These are phyloP conservation scores for Taphrina populina DNA, from an alignment of 1,139 yeast species.

Conservation along the genomic window DNA sequence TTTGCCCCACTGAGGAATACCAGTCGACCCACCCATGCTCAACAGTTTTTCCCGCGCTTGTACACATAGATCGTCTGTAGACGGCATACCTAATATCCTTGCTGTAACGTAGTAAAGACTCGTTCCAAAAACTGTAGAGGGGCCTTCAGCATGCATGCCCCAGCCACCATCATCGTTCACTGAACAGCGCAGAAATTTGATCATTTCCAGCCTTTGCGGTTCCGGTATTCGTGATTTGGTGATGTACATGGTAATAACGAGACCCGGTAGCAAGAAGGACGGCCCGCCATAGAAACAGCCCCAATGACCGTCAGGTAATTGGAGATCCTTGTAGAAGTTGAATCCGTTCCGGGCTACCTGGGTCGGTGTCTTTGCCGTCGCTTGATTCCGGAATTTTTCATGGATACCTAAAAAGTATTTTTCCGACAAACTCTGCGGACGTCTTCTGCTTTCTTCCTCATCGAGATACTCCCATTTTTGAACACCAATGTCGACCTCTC, in stretches of 20 bases:
- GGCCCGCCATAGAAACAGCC: slow-evolving; percentile 97
- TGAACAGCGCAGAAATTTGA: slow-evolving; percentile 57
- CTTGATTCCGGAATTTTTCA: slow-evolving; percentile 32
- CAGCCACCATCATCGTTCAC: slow-evolving; percentile 99
- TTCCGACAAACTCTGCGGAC: slow-evolving; percentile 21
- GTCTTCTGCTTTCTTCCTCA: neutral
- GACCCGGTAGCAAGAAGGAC: slow-evolving; percentile 93
- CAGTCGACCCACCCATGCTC: slow-evolving; percentile 70
- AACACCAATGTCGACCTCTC: slow-evolving; percentile 14
- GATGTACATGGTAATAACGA: slow-evolving; percentile 71
- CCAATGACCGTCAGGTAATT: slow-evolving; percentile 71
- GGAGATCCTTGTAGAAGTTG: slow-evolving; percentile 63
- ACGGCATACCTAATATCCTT: slow-evolving; percentile 70
- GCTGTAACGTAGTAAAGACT: slow-evolving; percentile 76
- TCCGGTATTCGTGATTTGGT: slow-evolving; percentile 68
- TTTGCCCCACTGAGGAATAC: slow-evolving; percentile 97
- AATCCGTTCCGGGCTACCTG: slow-evolving; percentile 77
- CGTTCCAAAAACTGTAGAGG: slow-evolving; percentile 94
- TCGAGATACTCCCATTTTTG: slow-evolving; percentile 30
- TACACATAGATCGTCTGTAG: slow-evolving; percentile 73
- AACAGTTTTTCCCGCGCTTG: slow-evolving; percentile 73
- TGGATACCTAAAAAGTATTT: slow-evolving; percentile 19
- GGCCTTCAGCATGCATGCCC: slow-evolving; percentile 91
- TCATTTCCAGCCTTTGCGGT: slow-evolving; percentile 64
- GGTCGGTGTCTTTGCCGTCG: slow-evolving; percentile 49